These are phyloP conservation scores for Cladosporium sp. DNA, from an alignment of 2,329 filamentous ascomycete species.

Conservation along the genomic window DNA sequence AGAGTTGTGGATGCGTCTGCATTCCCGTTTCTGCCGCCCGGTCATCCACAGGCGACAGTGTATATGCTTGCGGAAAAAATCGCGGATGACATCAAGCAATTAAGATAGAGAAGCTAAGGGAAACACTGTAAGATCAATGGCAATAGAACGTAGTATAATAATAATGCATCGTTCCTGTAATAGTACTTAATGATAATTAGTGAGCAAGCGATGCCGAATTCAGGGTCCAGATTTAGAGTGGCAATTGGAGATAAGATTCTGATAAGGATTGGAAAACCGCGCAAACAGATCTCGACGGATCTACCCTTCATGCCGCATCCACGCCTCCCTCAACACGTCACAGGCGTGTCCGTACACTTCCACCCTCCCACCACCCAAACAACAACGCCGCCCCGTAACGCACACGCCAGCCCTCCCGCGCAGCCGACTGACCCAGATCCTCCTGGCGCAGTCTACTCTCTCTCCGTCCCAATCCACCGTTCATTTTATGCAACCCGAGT, in stretches of 20 bases:
- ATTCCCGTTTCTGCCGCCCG: conserved; percentile 20
- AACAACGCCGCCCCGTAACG: conserved; percentile 6
- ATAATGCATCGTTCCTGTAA: too few relatives aligned
- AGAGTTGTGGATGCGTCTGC: conserved; percentile 21
- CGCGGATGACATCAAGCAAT: not conserved
- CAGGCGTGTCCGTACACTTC: not conserved
- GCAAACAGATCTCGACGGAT: too few relatives aligned
- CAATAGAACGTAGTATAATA: too few relatives aligned
- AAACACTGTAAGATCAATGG: too few relatives aligned
- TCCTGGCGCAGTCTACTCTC: conserved; percentile 50
- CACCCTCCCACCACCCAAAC: not conserved
- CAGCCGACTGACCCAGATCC: conserved; percentile 44
- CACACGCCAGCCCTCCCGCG: conserved; percentile 7
- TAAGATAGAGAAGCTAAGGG: not conserved
- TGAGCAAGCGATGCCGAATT: too few relatives aligned
- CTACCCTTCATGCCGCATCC: not conserved
- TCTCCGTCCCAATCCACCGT: conserved; percentile 28
- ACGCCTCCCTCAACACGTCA: not conserved
- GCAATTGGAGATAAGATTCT: too few relatives aligned
- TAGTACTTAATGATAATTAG: too few relatives aligned
- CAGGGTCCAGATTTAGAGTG: too few relatives aligned
- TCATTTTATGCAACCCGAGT: conserved; percentile 62
- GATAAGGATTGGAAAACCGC: too few relatives aligned
- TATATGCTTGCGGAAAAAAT: conserved; percentile 11
- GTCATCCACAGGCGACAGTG: conserved; percentile 21